Base-by-base conservation (phyloP, 306 rosid species). In the Gleditsia sinensis region DNA sequence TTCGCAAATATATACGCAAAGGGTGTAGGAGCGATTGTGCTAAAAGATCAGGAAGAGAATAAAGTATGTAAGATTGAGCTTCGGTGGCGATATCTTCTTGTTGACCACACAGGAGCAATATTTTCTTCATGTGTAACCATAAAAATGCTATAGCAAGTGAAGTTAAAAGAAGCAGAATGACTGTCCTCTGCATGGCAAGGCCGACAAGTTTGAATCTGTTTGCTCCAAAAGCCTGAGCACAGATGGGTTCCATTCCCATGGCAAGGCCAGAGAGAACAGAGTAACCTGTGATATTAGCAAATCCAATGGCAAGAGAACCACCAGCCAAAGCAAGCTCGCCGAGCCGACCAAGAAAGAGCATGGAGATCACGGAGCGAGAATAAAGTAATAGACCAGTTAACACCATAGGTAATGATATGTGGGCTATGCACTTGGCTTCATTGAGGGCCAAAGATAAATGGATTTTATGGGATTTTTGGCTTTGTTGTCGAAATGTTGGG, bases 191-290 rank as follows among this genome's bases (percentile, higher is more conserved):
- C 83, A 78, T 55, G 2, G 68, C 32, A 13, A 78, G 75, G 67
- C 81, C 78, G 0, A 83, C 21, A 3, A 78, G 83, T 20, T 74
- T 69, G 81, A 74, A 78, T 19, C 72, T 37, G 24, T 56, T 74
- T 14, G 86, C 86, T 0, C 86, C 86, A 16, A 78, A 78, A 32
- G 86, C 83, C 14, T 82, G 86, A 0, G 61, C 77, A 20, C 86
- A 82, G 1, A 82, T 55, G 40, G 86, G 83, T 17, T 83, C 86
- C 83, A 83, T 83, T 0, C 86, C 86, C 71, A 69, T 78, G 86
- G 86, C 77, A 0, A 82, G 86, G 45, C 86, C 86, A 1, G 86
- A 78, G 80, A 82, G 83, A 57, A 82, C 56, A 16, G 82, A 82
- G 73, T 82, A 73, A 3, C 76, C 86, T 0, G 86, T 77, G 64